Percentiles rank a stretch among this genome's conserved stretches.
Conservation (phyloP, 352 stramenopile species). For the Globisporangium megalacanthum region DNA sequence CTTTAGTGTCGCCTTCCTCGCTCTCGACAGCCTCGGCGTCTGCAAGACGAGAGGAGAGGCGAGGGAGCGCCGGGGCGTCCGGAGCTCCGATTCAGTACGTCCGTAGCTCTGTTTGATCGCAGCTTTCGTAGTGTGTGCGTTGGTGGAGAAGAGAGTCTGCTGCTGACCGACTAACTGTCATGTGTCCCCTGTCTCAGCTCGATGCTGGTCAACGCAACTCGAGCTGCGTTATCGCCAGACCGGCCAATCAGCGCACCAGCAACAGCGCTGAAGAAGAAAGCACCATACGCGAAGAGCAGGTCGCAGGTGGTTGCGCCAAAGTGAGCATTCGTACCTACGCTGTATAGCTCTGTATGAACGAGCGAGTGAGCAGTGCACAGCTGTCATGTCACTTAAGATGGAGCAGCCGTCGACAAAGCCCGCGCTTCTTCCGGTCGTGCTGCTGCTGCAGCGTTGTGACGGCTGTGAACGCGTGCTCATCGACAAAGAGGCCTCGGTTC, state of each 20-base stretch:
- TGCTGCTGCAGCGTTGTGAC: constrained; percentile 19
- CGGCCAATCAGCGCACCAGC: constrained; percentile 53
- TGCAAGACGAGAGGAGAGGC: constrained; percentile 6
- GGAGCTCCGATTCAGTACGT: constrained; percentile 12
- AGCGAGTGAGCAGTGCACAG: background rate
- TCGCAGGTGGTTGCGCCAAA: constrained; percentile 10
- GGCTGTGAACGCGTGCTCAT: constrained; percentile 26
- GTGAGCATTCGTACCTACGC: background rate
- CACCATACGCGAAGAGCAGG: constrained; percentile 8
- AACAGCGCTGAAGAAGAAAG: constrained; percentile 39
- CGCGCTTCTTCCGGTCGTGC: constrained; percentile 31
- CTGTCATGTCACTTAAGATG: constrained; percentile 19
- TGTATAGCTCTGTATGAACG: background rate
- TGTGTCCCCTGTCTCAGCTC: constrained; percentile 7
- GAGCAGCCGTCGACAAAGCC: constrained; percentile 33
- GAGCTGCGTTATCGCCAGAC: constrained; percentile 29
- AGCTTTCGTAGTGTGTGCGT: too few species aligned
- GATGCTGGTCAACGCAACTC: constrained; percentile 38
- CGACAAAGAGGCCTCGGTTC: constrained; percentile 26
- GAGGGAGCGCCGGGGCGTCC: background rate
- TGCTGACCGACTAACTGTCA: too few species aligned
- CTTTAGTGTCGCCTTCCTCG: background rate
- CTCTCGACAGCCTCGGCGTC: background rate
- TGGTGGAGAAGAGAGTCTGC: too few species aligned
- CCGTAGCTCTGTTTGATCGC: background rate